Conservation (phyloP, 2,329 filamentous ascomycete genomes). For the Didymella pomorum region DNA sequence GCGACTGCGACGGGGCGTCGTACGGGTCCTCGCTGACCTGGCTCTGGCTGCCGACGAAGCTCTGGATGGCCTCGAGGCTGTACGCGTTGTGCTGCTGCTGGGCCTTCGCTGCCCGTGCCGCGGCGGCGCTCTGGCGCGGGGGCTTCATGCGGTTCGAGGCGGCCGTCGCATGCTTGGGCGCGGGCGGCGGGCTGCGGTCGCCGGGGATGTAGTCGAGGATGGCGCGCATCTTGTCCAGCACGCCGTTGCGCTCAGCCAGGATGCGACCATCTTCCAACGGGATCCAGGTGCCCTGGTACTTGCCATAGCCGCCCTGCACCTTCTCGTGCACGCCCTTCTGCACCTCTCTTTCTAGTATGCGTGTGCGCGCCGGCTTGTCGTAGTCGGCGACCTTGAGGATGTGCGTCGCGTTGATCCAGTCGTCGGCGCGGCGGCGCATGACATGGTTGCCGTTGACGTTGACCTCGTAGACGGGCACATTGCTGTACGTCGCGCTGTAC, state of each 20-base stretch:
- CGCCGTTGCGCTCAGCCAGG: conserved; percentile 85
- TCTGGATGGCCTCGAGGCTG: conserved; percentile 41
- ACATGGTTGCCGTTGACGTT: conserved; percentile 90
- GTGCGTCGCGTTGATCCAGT: conserved; percentile 99
- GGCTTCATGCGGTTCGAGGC: conserved; percentile 79
- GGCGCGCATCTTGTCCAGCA: conserved; percentile 80
- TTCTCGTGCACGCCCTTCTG: conserved; percentile 98
- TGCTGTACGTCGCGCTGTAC: conserved; percentile 71
- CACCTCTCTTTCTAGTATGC: conserved; percentile 94
- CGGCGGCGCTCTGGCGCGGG: conserved; percentile 70
- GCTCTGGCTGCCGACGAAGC: conserved; percentile 26
- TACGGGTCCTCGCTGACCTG: conserved; percentile 65
- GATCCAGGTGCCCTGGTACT: conserved; percentile 99
- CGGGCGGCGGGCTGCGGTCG: conserved; percentile 87
- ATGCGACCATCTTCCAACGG: conserved; percentile 81
- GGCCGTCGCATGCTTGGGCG: conserved; percentile 82
- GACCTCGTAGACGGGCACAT: conserved; percentile 96
- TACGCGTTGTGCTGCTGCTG: conserved; percentile 22
- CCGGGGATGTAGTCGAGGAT: conserved; percentile 92
- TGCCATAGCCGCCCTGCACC: conserved; percentile 96
- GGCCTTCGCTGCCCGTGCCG: conserved; percentile 50
- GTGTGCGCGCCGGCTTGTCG: conserved; percentile 93
- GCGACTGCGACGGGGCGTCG: conserved; percentile 62
- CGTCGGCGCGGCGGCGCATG: conserved; percentile 90
- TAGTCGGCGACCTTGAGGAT: conserved; percentile 97